Base-by-base conservation (phyloP, 2,329 filamentous ascomycete species). In the Fusarium sp. region DNA sequence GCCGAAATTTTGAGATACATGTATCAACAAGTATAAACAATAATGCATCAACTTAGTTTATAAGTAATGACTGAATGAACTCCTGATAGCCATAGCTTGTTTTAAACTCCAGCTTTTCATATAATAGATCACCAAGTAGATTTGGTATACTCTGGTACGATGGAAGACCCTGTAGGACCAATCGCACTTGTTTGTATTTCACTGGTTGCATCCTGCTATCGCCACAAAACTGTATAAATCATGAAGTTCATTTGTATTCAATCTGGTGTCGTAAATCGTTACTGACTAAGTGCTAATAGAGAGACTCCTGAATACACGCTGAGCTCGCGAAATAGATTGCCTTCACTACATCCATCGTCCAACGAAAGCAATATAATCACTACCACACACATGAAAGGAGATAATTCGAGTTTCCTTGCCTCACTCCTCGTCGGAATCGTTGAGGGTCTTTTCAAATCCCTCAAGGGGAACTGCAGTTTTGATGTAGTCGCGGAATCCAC, bases 401-500 rank as follows among this genome's bases (percentile, higher is more conserved):
- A n/a, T 18, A 22, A 3, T 28, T 7, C 18, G 26, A 35, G 30
- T 31, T 18, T 6, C 22, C 44, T 50, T 60, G 7, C 63, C 58
- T 24, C 47, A 56, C 16, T 76, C 73, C 8, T 77, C 72, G 5
- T 66, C 70, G 3, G 73, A 71, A 30, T 73, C 71, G 16, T 65
- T 26, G 13, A 68, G 45, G 7, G 72, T 70, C 12, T 77, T 72
- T 33, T 76, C 73, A 35, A 77, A 76, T 1, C 70, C 70, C 30
- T 77, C 70, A 26, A 74, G 38, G 13, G 76, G 68, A 7, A 68
- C 68, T 14, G 76, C 61, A 22, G 51, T 64, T 44, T 78, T 76
- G 41, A 79, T 78, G 47, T 79, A 81, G 50, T 81, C 74, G n/a
- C 78, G 79, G 73, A 81, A 81, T 20, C 78, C 76, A 39, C 76